Conservation (phyloP, 495 filamentous ascomycete species). For the Haplographium delicatum region DNA sequence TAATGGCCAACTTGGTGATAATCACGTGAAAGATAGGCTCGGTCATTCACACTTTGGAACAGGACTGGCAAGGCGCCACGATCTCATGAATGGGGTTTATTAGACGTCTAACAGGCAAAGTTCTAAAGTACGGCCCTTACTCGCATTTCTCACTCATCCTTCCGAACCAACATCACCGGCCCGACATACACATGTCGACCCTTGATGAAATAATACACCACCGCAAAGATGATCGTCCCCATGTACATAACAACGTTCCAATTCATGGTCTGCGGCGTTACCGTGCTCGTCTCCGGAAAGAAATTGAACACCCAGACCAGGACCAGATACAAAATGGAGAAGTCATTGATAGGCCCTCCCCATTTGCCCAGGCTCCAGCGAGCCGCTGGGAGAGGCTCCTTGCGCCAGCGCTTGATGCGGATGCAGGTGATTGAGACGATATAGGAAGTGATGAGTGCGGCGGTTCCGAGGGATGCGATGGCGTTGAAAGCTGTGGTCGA, state of each 20-base stretch:
- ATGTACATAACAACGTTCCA: conserved; percentile 43
- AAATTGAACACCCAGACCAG: conserved; percentile 37
- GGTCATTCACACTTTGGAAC: too few species aligned
- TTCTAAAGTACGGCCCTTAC: too few species aligned
- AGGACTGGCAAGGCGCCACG: too few species aligned
- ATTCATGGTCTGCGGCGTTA: conserved; percentile 37
- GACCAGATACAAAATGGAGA: conserved; percentile 29
- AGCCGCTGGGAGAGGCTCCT: conserved; percentile 34
- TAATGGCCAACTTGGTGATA: too few species aligned
- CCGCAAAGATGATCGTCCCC: conserved; percentile 29
- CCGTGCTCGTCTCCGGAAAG: conserved; percentile 33
- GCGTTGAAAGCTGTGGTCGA: conserved; percentile 51
- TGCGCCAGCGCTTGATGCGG: conserved; percentile 26
- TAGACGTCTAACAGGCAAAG: too few species aligned
- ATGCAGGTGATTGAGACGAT: conserved; percentile 34
- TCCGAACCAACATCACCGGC: neutral
- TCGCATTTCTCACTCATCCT: conserved; percentile 1
- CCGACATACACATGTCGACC: conserved; percentile 9
- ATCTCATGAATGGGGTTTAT: too few species aligned
- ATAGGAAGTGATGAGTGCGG: conserved; percentile 40
- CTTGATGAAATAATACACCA: conserved; percentile 23
- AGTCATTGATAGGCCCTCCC: conserved; percentile 30
- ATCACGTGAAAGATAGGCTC: too few species aligned
- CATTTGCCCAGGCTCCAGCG: conserved; percentile 38
- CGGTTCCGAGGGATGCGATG: conserved; percentile 44